Evolutionary conservation across 352 stramenopile species (phyloP).

Genomic region (Phytopythium helicoides): DNA sequence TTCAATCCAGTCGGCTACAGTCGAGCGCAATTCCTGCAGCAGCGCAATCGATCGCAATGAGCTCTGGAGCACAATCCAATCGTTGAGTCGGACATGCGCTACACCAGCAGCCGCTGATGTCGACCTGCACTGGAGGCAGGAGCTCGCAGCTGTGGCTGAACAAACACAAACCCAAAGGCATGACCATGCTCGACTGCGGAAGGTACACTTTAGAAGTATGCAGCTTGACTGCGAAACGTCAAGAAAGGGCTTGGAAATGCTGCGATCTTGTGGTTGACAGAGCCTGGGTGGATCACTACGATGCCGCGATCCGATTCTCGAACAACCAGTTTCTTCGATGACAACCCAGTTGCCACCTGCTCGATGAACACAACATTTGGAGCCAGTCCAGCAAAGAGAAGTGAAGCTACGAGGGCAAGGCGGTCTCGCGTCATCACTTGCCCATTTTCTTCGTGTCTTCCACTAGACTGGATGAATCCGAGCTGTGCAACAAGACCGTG

Average conservation of each 20-base stretch:
- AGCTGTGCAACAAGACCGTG: conserved; percentile 55
- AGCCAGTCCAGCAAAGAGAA: conserved; percentile 84
- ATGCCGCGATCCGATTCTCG: conserved; percentile 42
- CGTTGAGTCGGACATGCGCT: conserved; percentile 54
- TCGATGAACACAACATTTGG: conserved; percentile 91
- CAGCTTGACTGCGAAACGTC: conserved; percentile 77
- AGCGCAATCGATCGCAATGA: conserved; percentile 56
- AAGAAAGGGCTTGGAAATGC: conserved; percentile 61
- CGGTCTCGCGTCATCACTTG: conserved; percentile 44
- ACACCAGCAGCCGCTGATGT: conserved; percentile 16
- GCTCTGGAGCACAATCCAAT: conserved; percentile 63
- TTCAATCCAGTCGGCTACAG: conserved; percentile 29
- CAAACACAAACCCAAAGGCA: conserved; percentile 55
- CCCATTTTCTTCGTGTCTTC: background rate
- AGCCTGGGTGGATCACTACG: conserved; percentile 68
- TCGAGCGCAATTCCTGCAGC: conserved; percentile 41
- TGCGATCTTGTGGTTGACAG: conserved; percentile 67
- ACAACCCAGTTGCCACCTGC: conserved; percentile 4
- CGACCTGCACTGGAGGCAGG: conserved; percentile 41
- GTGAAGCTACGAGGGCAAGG: conserved; percentile 53
- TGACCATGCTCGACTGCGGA: conserved; percentile 60
- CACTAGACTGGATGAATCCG: conserved; percentile 41
- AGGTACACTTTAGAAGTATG: conserved; percentile 85
- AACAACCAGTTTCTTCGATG: conserved; percentile 28
- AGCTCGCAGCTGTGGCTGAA: conserved; percentile 70